Base-by-base conservation (phyloP, 1,284 basidiomycete species). In the Grifola frondosa region DNA sequence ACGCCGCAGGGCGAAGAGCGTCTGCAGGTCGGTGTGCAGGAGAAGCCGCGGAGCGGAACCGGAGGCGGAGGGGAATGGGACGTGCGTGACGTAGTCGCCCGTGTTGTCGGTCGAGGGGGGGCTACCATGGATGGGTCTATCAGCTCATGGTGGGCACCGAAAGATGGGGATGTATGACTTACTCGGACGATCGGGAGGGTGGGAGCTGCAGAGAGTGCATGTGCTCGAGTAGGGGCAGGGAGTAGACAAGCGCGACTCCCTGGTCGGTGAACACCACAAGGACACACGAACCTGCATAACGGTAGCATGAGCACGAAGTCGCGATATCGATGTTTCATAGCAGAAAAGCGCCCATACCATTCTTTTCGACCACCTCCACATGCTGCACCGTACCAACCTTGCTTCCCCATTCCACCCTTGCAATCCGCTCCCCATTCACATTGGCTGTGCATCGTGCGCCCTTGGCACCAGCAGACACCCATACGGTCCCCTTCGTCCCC, bases 221-320 rank as follows among this genome's bases (percentile, higher is more conserved):
- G 30, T 68, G 63, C 53, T 86, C 81, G 20, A 88, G 69, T 52
- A 73, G 69, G 3, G 89, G 89, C 8, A 91, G 67, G 0, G 86
- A 81, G 65, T 89, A 91, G 10, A 83, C 70, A 6, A 82, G 62
- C 0, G 69, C 78, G 19, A 77, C 71, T 6, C 73, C 65, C 54
- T 58, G 66, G 38, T 78, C 78, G 0, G 82, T 86, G 49, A 85
- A 75, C 12, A 77, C 79, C 12, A 86, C 78, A 15, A 91, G 62
- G 1, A 79, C 81, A 50, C 71, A 70, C 5, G 76, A 78, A 33
- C 77, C 81, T 85, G 46, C 16, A n/a, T 35, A 36, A 26, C n/a
- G 34, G 21, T 7, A 37, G 12, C 15, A 30, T 5, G 10, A 19
- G 31, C 16, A 21, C 5, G 3, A 17, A 30, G 12, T 0, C 21